These are phyloP conservation scores for Epicoccum sorghinum DNA, from an alignment of 2,329 filamentous ascomycete species.

Conservation along the genomic window DNA sequence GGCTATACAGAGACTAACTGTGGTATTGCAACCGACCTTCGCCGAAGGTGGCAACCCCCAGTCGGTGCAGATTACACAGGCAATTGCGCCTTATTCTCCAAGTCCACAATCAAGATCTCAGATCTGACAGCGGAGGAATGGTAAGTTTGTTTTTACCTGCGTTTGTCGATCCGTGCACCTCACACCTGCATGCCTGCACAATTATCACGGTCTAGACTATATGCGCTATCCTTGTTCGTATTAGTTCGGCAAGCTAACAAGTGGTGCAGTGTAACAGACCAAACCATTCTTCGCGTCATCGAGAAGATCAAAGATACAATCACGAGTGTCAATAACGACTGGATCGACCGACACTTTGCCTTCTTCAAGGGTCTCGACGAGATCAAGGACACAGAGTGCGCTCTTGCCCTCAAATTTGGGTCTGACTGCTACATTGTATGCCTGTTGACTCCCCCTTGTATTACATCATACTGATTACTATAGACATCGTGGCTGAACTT, in stretches of 20 bases:
- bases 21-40: conserved; percentile 40
- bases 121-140: conserved; percentile 33
- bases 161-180: conserved; percentile 13
- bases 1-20: conserved; percentile 32
- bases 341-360: conserved; percentile 36
- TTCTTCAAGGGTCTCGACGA: conserved; percentile 39
- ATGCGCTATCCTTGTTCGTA: conserved; percentile 10
- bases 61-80: conserved; percentile 37
- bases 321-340: conserved; percentile 37
- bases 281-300: conserved; percentile 38
- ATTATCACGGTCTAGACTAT: conserved; percentile 9
- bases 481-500: conserved; percentile 45
- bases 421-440: conserved; percentile 40
- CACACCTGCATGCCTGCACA: conserved; percentile 16
- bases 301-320: conserved; percentile 36
- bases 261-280: conserved; percentile 35
- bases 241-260: conserved; percentile 20
- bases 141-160: conserved; percentile 30
- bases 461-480: background rate
- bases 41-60: conserved; percentile 34
- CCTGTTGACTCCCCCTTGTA: background rate
- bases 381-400: conserved; percentile 40
- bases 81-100: conserved; percentile 42
- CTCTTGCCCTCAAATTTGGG: conserved; percentile 36
- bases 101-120: conserved; percentile 33